Base-by-base conservation (phyloP, 768 basidiomycete species). In the Sporobolomyces phaffii region DNA sequence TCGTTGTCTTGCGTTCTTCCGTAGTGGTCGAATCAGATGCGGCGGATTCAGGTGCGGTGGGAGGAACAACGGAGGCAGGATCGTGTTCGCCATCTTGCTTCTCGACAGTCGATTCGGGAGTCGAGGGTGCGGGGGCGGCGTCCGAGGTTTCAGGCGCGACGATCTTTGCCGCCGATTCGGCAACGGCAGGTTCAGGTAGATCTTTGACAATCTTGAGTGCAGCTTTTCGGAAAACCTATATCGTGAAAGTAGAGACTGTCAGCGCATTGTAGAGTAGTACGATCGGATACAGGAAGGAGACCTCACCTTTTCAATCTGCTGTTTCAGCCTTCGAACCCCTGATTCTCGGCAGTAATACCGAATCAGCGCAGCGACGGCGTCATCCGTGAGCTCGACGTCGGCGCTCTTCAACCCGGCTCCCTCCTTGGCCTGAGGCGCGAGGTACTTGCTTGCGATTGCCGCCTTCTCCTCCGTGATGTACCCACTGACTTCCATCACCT, bases 311-410 rank as follows among this genome's bases (percentile, higher is more conserved):
- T 99, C 94, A 60, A 99, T 94, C 74, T 93, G 89, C 79, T 99
- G 98, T 85, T 98, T 98, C 77, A 99, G 75, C 75, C 92, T 91
- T 53, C 96, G 82, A 34, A 99, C 96, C 48, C 96, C 96, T 73
- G 91, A 94, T 80, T 99, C 96, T 28, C 96, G 84, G 76, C 91
- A 93, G 78, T 98, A 98, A 77, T 92, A 97, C 76, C 93, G 89
- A 80, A 99, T 98, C 58, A 99, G 82, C 15, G 84, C 80, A 72
- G 93, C 90, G 49, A 98, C 86, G 0, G 92, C 85, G 14, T 83
- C 81, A 9, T 84, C 82, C 24, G 90, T 86, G 20, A 99, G 80
- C 59, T 83, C 78, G 5, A 99, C 89, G 76, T 96, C 88, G 2
- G 88, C 90, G 22, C 84, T 82, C 76, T 87, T 87, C 31, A 99